Percentiles rank a stretch among this genome's conserved stretches.
These are phyloP conservation scores for Heterobasidion parviporum DNA, from an alignment of 1,284 basidiomycete species.

Conservation along the genomic window DNA sequence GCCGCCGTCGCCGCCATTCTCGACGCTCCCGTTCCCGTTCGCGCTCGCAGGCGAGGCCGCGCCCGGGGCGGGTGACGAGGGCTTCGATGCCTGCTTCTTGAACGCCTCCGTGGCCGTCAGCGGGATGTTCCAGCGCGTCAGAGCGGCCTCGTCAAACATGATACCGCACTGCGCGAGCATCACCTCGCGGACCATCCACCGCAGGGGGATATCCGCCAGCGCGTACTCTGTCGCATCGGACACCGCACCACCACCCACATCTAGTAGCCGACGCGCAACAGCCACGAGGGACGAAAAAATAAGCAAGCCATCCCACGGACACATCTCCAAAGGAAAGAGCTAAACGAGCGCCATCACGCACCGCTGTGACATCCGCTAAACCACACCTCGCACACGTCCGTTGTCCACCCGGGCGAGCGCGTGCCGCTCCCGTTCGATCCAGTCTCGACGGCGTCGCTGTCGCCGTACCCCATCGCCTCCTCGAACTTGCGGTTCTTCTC, in stretches of 20 bases:
- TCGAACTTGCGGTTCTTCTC: not conserved
- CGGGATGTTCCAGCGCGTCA: conserved; percentile 12
- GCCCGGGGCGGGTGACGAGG: not conserved
- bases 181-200: conserved; percentile 28
- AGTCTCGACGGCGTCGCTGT: not conserved
- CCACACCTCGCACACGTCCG: conserved; percentile 58
- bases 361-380: conserved; percentile 54
- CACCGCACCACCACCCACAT: conserved; percentile 49
- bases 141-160: conserved; percentile 17
- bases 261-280: conserved; percentile 22
- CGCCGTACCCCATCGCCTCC: not conserved
- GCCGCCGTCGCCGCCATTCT: not conserved
- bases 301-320: too few relatives aligned
- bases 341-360: conserved; percentile 17
- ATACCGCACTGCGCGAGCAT: conserved; percentile 18
- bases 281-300: not conserved
- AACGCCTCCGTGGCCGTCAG: conserved; percentile 3
- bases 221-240: conserved; percentile 10
- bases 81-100: not conserved
- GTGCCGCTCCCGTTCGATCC: conserved; percentile 6
- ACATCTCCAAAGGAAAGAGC: not conserved
- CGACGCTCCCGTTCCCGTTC: not conserved
- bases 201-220: conserved; percentile 22
- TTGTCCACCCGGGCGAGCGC: conserved; percentile 6
- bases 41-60: not conserved